Evolutionary conservation across 345 rosid species (phyloP).

Genomic region (Microcos paniculata): DNA sequence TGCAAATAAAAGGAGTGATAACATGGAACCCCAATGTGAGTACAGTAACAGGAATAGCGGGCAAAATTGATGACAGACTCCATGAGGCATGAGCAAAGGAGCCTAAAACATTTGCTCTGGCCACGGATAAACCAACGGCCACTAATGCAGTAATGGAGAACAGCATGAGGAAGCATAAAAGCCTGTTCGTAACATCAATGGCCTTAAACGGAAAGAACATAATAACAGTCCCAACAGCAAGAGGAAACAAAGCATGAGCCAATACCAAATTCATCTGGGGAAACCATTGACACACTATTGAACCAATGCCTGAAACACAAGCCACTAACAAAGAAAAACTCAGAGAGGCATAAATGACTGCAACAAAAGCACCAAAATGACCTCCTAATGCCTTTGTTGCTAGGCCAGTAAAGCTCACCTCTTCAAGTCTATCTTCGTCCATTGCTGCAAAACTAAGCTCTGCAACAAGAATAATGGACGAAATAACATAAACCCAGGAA

Average conservation of each 20-base stretch:
- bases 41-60: slow-evolving; percentile 80
- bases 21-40: slow-evolving; percentile 92
- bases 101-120: slow-evolving; percentile 60
- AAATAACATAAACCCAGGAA: slow-evolving; percentile 83
- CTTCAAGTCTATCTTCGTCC: slow-evolving; percentile 75
- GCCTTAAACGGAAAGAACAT: slow-evolving; percentile 64
- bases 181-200: slow-evolving; percentile 63
- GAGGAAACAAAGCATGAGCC: slow-evolving; percentile 66
- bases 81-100: slow-evolving; percentile 65
- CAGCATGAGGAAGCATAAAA: slow-evolving; percentile 69
- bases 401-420: slow-evolving; percentile 86
- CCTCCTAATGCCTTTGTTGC: slow-evolving; percentile 77
- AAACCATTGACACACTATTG: slow-evolving; percentile 73
- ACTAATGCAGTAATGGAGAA: slow-evolving; percentile 71
- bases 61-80: slow-evolving; percentile 60
- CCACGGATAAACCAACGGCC: slow-evolving; percentile 66
- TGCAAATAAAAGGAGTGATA: slow-evolving; percentile 86
- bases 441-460: slow-evolving; percentile 85
- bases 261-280: slow-evolving; percentile 61
- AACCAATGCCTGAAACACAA: slow-evolving; percentile 89
- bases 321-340: slow-evolving; percentile 84
- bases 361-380: slow-evolving; percentile 67
- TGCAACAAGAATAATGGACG: slow-evolving; percentile 82
- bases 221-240: slow-evolving; percentile 48
- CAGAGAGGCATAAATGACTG: slow-evolving; percentile 73